These are phyloP conservation scores for Achaetomium macrosporum DNA, from an alignment of 2,329 filamentous ascomycete species.

Conservation along the genomic window DNA sequence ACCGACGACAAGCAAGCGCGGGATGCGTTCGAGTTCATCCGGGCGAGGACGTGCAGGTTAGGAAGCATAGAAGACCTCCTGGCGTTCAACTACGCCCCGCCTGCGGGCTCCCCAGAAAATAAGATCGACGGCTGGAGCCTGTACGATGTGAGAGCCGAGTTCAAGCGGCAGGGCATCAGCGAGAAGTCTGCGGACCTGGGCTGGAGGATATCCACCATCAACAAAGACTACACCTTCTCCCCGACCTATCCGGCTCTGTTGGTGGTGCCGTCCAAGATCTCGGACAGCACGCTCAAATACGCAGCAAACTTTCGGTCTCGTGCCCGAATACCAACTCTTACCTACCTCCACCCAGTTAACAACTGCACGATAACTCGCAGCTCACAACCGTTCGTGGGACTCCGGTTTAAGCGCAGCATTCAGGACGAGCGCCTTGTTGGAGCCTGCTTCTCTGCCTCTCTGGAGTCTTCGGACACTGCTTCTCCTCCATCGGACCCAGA, in stretches of 20 bases:
- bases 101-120: conserved; percentile 56
- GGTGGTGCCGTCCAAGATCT: conserved; percentile 80
- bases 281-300: conserved; percentile 95
- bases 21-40: conserved; percentile 84
- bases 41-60: conserved; percentile 71
- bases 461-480: conserved; percentile 34
- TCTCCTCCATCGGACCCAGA: conserved; percentile 31
- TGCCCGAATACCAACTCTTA: conserved; percentile 78
- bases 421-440: conserved; percentile 93
- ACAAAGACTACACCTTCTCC: conserved; percentile 83
- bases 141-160: conserved; percentile 83
- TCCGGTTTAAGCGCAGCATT: conserved; percentile 81
- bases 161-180: conserved; percentile 79
- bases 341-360: conserved; percentile 93
- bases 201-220: conserved; percentile 89
- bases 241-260: conserved; percentile 85
- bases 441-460: conserved; percentile 78
- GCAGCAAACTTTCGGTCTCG: conserved; percentile 84
- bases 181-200: conserved; percentile 69
- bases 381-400: conserved; percentile 83
- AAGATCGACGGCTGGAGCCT: conserved; percentile 73
- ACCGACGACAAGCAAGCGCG: conserved; percentile 65
- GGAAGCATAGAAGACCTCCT: conserved; percentile 83
- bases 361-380: conserved; percentile 95
- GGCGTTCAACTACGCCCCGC: conserved; percentile 78